Evolutionary conservation across 352 stramenopile species (phyloP), one percentile per base, ranked within the genome.

Genomic region (Phytophthora pini): DNA sequence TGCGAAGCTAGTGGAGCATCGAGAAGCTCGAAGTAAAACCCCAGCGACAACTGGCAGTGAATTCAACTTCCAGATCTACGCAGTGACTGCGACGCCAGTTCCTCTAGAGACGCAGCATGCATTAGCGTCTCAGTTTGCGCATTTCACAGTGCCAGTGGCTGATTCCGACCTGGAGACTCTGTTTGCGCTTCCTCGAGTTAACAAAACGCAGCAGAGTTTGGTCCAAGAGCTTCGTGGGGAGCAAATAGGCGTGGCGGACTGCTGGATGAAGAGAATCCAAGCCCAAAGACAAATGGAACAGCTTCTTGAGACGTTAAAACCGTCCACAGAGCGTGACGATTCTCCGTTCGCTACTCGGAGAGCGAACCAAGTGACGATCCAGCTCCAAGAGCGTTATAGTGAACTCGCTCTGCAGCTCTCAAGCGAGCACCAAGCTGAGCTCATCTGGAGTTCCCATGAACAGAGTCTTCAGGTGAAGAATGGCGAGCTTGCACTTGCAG

Each of bases 31-130:
- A 50, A 5, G n/a, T 3, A 65, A 32, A 27, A 45, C 24, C 9
- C 11, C 34, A 20, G 41, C 17, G 15, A 46, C 5, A 24, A 65
- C 0, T 43, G 17, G 32, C 0, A 51, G 15, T 3, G 20, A 20
- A 4, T 11, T 38, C 2, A 45, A n/a, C 0, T 90, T 90, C 45
- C 82, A 86, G 48, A 36, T 90, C 2, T 87, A 84, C 31, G 79
- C 69, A 0, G 67, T 89, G 3, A 68, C 77, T 5, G 17, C 70
- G 1, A 65, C 40, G 12, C 12, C 56, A 4, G 57, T 79, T 7
- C 22, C 50, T 11, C 26, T 56, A 0, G 17, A 34, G 11, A 13
- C 50, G 24, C 70, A 76, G 27, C 61, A 80, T 39, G 47, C 22
- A 2, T 29, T 72, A 0, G 61, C 53, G 10, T 31, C 59, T 27